A percentile compares a stretch with the other conserved stretches of the same genome.
phyloP scores from a whole-genome alignment of 148 eudicot genomes.

The Cornus florida region DNA sequence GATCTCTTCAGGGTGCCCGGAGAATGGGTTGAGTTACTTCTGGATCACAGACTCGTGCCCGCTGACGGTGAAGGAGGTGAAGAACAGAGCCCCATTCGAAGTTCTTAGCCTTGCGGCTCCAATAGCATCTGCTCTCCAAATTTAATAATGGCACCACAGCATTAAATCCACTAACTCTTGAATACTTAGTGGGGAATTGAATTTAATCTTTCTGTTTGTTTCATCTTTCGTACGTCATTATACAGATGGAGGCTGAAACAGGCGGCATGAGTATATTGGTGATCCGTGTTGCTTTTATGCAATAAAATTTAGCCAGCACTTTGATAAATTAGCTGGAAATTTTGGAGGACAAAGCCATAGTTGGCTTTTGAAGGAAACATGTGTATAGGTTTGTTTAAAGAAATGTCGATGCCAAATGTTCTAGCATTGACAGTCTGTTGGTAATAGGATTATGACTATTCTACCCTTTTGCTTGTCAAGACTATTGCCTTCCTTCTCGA shows the following conservation, averaged over 20 bases:
- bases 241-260: background rate
- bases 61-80: conserved; percentile 71
- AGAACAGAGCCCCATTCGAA: conserved; percentile 75
- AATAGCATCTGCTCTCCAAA: conserved; percentile 83
- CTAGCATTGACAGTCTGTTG: background rate
- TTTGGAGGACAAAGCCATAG: background rate
- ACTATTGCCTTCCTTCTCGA: background rate
- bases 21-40: conserved; percentile 70
- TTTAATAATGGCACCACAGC: conserved; percentile 21
- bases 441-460: background rate
- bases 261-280: background rate
- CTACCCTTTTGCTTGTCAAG: background rate
- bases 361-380: background rate
- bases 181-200: background rate
- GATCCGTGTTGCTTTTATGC: background rate
- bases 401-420: background rate
- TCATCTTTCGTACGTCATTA: background rate
- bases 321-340: background rate
- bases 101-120: conserved; percentile 82
- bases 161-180: background rate
- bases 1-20: conserved; percentile 54
- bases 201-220: background rate
- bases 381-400: background rate
- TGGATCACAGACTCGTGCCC: conserved; percentile 99
- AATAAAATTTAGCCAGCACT: conserved; percentile 2